Evolutionary conservation across 2,329 filamentous ascomycete genomes (phyloP), one percentile per base, ranked within the genome.

Genomic region (Penicillium sp.): DNA sequence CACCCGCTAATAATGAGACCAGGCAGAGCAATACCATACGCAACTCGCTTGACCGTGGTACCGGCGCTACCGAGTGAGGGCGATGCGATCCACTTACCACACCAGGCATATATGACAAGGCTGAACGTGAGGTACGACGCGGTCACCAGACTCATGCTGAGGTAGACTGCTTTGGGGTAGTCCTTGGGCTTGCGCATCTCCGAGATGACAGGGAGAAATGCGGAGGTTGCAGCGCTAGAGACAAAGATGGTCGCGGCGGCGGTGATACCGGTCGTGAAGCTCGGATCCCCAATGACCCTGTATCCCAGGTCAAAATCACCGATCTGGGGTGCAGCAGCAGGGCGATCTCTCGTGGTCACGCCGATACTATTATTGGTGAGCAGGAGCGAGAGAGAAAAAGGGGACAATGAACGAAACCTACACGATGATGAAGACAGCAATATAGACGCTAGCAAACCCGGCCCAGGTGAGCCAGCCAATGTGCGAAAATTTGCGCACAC

Each of bases 171-270:
- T 68, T 87, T 87, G 58, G 79, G 79, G 69, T 83, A 88, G 62
- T 87, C 83, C 21, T 76, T 76, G 0, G 86, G 85, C 29, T 79
- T 77, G 43, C 75, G 77, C 85, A 89, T 89, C 73, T 89, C 87
- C 0, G 82, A 83, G 52, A 88, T 88, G 56, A 89, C 83, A 4
- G 85, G 84, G 1, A 88, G 72, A 65, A 87, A 88, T 1, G 84
- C 83, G 0, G 81, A 82, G 0, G 84, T 87, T 19, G 82, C 84
- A 0, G 84, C 82, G 7, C 79, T 81, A 2, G 83, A 84, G 55
- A 83, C 81, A 71, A 87, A 86, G 59, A 88, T 87, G 2, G 82
- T 85, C 2, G 79, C 78, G 0, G 81, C 78, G 39, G 84, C 82
- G 0, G 81, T 82, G 63, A 88, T 86, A 8, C 83, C 85, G 1